Base-by-base conservation (phyloP, 83 land plant species). In the Diphasiastrum complanatum region DNA sequence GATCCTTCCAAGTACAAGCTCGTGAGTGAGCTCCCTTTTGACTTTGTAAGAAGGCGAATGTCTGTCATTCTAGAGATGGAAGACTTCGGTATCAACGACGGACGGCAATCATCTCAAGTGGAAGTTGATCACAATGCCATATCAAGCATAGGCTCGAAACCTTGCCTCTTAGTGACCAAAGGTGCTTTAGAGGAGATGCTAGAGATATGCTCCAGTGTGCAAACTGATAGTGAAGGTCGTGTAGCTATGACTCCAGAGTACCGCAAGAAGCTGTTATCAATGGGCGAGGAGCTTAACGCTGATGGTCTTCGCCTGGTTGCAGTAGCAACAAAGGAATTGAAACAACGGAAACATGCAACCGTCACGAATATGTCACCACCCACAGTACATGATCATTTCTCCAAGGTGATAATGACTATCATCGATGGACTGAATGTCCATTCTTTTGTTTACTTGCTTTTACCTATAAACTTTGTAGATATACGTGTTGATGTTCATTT, bases 121-220 rank as follows among this genome's bases (percentile, higher is more conserved):
- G n/a, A n/a, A n/a, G n/a, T n/a, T n/a, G n/a, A n/a, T n/a, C n/a
- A n/a, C n/a, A n/a, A 38, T 45, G 47, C 33, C 27, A 35, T 51
- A 46, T 33, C 3, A 6, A 2, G 20, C 40, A 20, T 14, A 3
- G 18, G 41, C 6, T 0, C 26, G 40, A 2, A 71, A 65, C 41
- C 33, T 55, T 26, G n/a, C n/a, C n/a, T n/a, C n/a, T 45, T 77
- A 64, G 50, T 77, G 58, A 69, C 77, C 4, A 81, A 81, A 68
- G 84, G 84, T 40, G 80, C 84, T 36, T 41, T 77, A 6, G 84
- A 81, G 56, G 84, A 81, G 59, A 67, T 81, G 47, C 64, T 77
- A 18, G 67, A 63, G 8, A 47, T 66, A 26, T 81, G 75, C 53
- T 64, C 60, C 20, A 76, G 50, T 31, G 45, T 77, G 35, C 77